phyloP scores from a whole-genome alignment of 2,329 filamentous ascomycete species.

The Ophiobolus disseminans region DNA sequence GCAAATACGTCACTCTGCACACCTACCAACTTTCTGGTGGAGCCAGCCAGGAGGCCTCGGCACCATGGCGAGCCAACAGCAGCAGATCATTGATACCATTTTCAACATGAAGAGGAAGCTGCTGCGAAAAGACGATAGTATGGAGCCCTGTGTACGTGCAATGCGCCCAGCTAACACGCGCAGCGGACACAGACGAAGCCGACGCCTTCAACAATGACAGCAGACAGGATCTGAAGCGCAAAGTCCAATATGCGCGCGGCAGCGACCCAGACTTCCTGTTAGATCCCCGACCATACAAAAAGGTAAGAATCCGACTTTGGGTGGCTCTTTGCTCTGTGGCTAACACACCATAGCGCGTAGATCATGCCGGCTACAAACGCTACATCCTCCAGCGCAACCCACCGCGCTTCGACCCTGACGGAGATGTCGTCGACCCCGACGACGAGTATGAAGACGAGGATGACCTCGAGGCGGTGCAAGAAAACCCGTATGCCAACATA shows the following conservation, averaged over 20 bases:
- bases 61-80: slow-evolving; percentile 50
- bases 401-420: slow-evolving; percentile 76
- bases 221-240: slow-evolving; percentile 79
- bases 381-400: slow-evolving; percentile 78
- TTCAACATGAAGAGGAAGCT: slow-evolving; percentile 50
- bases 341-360: slow-evolving; percentile 64
- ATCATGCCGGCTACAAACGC: slow-evolving; percentile 75
- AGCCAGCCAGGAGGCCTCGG: slow-evolving; percentile 22
- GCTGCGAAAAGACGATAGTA: slow-evolving; percentile 45
- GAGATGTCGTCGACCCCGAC: slow-evolving; percentile 76
- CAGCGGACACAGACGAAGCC: slow-evolving; percentile 79
- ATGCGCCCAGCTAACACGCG: slow-evolving; percentile 20
- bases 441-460: slow-evolving; percentile 72
- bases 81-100: slow-evolving; percentile 50
- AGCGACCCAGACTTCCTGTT: slow-evolving; percentile 68
- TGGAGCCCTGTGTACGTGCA: slow-evolving; percentile 5
- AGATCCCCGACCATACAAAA: slow-evolving; percentile 73
- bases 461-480: slow-evolving; percentile 66
- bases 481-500: slow-evolving; percentile 77
- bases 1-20: no score
- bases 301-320: slow-evolving; percentile 58
- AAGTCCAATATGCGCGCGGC: slow-evolving; percentile 72
- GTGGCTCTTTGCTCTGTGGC: slow-evolving; percentile 16
- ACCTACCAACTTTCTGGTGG: slow-evolving; percentile 6
- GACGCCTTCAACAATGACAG: slow-evolving; percentile 75